Conservation (phyloP, 176 grass and related monocot genomes). For the Cymbopogon citratus region DNA sequence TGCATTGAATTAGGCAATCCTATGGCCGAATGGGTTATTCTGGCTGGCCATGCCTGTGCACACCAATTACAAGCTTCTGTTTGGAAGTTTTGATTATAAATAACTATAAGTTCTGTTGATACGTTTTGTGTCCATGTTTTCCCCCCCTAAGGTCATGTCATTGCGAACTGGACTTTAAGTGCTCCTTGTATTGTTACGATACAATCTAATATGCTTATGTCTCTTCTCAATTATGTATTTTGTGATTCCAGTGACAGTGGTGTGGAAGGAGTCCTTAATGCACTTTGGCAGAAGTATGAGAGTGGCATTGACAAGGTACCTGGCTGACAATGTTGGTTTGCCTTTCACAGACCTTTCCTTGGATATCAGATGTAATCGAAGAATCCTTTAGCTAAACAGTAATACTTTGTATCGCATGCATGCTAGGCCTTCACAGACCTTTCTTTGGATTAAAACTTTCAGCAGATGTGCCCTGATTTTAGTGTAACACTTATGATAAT, state of each 20-base stretch:
- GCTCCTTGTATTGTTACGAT: background rate
- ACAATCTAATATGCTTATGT: background rate
- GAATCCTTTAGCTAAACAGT: background rate
- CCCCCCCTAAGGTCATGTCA: background rate
- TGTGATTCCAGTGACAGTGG: constrained; percentile 49
- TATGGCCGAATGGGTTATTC: background rate
- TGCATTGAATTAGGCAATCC: background rate
- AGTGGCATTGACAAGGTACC: constrained; percentile 87
- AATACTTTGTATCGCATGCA: background rate
- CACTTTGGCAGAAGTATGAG: constrained; percentile 88
- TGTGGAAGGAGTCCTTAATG: constrained; percentile 65
- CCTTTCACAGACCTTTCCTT: background rate
- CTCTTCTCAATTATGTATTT: constrained; percentile 5
- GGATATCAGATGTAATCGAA: background rate
- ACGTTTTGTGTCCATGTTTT: background rate
- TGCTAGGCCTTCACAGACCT: background rate
- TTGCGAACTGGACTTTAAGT: background rate
- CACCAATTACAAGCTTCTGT: background rate
- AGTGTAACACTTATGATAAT: background rate
- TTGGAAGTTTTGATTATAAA: background rate
- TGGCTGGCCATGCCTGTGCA: background rate
- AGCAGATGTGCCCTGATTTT: background rate
- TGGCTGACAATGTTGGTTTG: background rate
- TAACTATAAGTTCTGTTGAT: background rate
- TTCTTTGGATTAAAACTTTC: background rate